phyloP scores from a whole-genome alignment of 2,329 filamentous ascomycete species.

The Cadophora malorum region DNA sequence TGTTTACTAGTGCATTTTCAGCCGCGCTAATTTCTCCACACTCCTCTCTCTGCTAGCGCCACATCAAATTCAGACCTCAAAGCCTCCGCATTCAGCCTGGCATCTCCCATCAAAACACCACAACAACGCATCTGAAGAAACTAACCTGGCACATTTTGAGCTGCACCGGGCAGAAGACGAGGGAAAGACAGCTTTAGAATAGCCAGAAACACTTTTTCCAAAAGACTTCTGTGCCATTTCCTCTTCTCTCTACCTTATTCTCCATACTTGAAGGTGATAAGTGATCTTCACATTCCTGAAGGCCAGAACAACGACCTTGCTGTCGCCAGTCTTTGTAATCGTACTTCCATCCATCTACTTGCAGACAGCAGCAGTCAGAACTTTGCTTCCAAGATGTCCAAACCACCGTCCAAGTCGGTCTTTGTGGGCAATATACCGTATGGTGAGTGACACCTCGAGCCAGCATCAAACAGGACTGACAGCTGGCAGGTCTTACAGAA shows the following conservation, averaged over 20 bases:
- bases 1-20: constrained; percentile 37
- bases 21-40: constrained; percentile 30
- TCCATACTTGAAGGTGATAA: constrained; percentile 40
- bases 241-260: constrained; percentile 25
- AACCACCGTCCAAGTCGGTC: constrained; percentile 78
- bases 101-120: constrained; percentile 9
- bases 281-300: constrained; percentile 41
- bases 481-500: constrained; percentile 80
- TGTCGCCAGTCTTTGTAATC: constrained; percentile 33
- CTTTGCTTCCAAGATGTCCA: constrained; percentile 64
- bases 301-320: constrained; percentile 21
- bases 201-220: constrained; percentile 45
- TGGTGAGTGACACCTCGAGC: constrained; percentile 55
- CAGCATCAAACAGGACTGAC: constrained; percentile 27
- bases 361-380: constrained; percentile 11
- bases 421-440: constrained; percentile 90
- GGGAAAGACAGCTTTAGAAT: constrained; percentile 41
- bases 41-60: constrained; percentile 19
- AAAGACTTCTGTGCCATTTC: constrained; percentile 47
- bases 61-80: constrained; percentile 23
- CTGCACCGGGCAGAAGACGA: constrained; percentile 25
- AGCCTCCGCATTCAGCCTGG: background rate
- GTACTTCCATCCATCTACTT: constrained; percentile 30
- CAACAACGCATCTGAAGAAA: constrained; percentile 16
- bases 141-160: constrained; percentile 22